phyloP scores from a whole-genome alignment of 345 rosid genomes.

The Linum trigynum region DNA sequence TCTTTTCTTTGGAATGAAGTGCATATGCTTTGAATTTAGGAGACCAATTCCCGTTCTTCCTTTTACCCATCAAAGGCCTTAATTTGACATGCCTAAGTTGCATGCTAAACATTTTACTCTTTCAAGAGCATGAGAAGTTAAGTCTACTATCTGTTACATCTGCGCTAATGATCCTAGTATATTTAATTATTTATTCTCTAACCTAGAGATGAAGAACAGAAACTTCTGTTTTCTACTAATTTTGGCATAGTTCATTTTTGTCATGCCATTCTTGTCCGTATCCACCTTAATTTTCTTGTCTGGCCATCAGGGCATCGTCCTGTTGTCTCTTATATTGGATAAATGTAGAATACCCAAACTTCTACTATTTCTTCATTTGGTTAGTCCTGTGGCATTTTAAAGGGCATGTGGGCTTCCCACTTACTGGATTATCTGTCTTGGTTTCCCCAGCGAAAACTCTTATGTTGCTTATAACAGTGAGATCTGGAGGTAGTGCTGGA shows the following conservation, averaged over 20 bases:
- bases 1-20: no score
- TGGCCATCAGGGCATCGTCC: not conserved
- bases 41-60: no score
- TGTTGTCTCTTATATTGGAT: not conserved
- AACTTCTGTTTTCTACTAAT: not conserved
- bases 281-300: not conserved
- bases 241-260: not conserved
- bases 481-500: constrained; percentile 2
- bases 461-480: not conserved
- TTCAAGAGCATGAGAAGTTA: not conserved
- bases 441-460: not conserved
- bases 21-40: no score
- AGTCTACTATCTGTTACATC: not conserved
- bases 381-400: no score
- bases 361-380: no score
- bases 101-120: no score
- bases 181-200: not conserved
- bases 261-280: not conserved
- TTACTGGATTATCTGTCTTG: no score
- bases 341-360: not conserved
- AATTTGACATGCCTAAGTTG: no score
- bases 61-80: no score
- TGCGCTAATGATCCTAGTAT: not conserved
- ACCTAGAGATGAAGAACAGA: not conserved
- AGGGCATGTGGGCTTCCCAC: no score